Base-by-base conservation (phyloP, 441 rosid genomes). In the Manihot esculenta region DNA sequence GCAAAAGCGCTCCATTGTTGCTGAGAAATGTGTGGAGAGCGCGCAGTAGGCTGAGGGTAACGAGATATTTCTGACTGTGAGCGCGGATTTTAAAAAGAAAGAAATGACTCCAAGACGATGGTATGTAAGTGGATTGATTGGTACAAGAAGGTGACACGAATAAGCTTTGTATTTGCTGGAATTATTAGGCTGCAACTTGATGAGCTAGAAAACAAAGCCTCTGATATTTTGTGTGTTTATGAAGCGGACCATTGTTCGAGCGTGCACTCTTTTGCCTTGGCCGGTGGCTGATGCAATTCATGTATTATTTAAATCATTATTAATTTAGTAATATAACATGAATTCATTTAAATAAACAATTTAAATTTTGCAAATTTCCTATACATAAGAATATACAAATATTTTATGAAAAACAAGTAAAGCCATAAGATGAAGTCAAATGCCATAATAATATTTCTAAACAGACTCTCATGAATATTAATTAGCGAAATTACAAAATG, bases 1-100 rank as follows among this genome's bases (percentile, higher is more conserved):
- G 59, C 26, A 41, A 7, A 49, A 24, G 23, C 57, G 73, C 38
- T 53, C 68, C 82, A 78, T 78, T 15, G 41, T 66, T 55, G 21
- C 5, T 0, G 11, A 20, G 55, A 33, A 57, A 53, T 13, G 61
- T 44, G 48, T 10, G 51, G 38, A 54, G 10, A 17, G 12, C 9
- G 4, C 0, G 15, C 10, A 5, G 62, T 24, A 30, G 27, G 60
- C 61, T 49, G 24, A 38, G 24, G 27, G 21, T 1, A 9, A 17
- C 7, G 17, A 45, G 27, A 18, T 64, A 50, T 62, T 35, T 35
- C 41, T 6, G 41, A 35, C 7, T 35, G 41, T 0, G 7, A 35
- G 41, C 7, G 4, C 7, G 41, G 3, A 5, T 4, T 35, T 5
- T 35, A 35, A 35, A 35, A 7, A 33, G 35, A 11, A 58, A 24